phyloP scores from a whole-genome alignment of 2,329 filamentous ascomycete species.

The Trichoderma hamatum region DNA sequence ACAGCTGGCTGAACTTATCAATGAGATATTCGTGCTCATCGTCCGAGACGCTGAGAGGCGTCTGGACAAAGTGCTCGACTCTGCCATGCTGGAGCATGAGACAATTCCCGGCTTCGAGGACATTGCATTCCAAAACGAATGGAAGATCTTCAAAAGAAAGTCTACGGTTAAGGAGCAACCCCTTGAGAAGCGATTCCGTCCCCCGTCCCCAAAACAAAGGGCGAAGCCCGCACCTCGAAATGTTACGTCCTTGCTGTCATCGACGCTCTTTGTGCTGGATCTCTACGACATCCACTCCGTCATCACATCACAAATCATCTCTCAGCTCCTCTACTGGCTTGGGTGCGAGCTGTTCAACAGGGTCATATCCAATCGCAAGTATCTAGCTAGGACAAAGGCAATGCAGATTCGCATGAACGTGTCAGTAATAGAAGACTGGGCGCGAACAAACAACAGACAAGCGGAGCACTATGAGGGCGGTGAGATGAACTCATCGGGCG shows the following conservation, averaged over 20 bases:
- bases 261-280: conserved; percentile 94
- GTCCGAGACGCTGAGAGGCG: conserved; percentile 93
- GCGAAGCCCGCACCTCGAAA: conserved; percentile 92
- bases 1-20: conserved; percentile 90
- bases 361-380: conserved; percentile 94
- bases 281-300: conserved; percentile 99
- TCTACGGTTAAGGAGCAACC: conserved; percentile 88
- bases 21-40: conserved; percentile 97
- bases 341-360: conserved; percentile 96
- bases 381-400: conserved; percentile 92
- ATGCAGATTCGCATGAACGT: conserved; percentile 99
- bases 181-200: conserved; percentile 84
- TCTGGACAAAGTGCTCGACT: conserved; percentile 92
- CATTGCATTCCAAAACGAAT: conserved; percentile 96
- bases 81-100: conserved; percentile 95
- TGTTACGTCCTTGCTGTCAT: conserved; percentile 92
- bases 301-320: conserved; percentile 87
- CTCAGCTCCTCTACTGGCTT: conserved; percentile 94
- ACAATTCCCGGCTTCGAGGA: conserved; percentile 97
- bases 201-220: conserved; percentile 88
- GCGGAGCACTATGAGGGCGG: conserved; percentile 96
- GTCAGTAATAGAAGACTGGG: conserved; percentile 94
- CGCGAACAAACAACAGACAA: conserved; percentile 85
- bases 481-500: conserved; percentile 80
- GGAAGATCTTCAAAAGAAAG: conserved; percentile 95